Evolutionary conservation across 73 alveolate genomes (phyloP).

Genomic region (Stentor roeselii): DNA sequence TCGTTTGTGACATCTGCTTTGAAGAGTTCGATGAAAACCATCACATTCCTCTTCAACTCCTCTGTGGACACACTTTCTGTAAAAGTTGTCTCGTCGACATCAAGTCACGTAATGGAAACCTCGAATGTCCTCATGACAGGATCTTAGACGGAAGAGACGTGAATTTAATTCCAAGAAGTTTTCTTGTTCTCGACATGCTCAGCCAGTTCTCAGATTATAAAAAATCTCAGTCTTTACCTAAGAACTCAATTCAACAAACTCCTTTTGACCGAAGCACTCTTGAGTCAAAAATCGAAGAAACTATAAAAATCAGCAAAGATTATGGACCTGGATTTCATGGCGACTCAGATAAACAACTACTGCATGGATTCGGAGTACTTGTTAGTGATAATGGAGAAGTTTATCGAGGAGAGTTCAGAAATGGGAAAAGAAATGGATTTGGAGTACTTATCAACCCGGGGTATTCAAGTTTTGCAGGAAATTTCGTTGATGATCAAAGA

Average conservation of each 20-base stretch:
- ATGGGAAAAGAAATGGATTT: conserved; percentile 2
- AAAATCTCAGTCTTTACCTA: conserved; percentile 16
- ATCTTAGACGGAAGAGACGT: background rate
- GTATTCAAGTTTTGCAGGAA: conserved; percentile 10
- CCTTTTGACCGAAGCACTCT: conserved; percentile 21
- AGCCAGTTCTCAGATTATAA: conserved; percentile 12
- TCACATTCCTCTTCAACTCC: background rate
- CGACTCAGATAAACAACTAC: conserved; percentile 17
- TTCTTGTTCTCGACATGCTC: background rate
- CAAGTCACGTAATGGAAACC: background rate
- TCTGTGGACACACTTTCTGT: conserved; percentile 26
- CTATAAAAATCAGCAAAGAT: background rate
- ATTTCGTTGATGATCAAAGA: conserved; percentile 21
- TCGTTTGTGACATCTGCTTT: conserved; percentile 14
- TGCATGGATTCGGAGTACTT: background rate
- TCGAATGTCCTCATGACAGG: conserved; percentile 20
- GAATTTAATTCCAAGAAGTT: background rate
- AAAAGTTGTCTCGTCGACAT: background rate
- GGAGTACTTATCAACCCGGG: conserved; percentile 12
- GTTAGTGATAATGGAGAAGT: conserved; percentile 19
- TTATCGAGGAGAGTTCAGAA: conserved; percentile 24
- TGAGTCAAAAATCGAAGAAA: conserved; percentile 6
- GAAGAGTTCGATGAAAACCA: conserved; percentile 12
- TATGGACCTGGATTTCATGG: conserved; percentile 1
- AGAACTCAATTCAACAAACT: background rate